These are phyloP conservation scores for Aspergillaceae sp. DNA, from an alignment of 2,329 filamentous ascomycete genomes.

Conservation along the genomic window DNA sequence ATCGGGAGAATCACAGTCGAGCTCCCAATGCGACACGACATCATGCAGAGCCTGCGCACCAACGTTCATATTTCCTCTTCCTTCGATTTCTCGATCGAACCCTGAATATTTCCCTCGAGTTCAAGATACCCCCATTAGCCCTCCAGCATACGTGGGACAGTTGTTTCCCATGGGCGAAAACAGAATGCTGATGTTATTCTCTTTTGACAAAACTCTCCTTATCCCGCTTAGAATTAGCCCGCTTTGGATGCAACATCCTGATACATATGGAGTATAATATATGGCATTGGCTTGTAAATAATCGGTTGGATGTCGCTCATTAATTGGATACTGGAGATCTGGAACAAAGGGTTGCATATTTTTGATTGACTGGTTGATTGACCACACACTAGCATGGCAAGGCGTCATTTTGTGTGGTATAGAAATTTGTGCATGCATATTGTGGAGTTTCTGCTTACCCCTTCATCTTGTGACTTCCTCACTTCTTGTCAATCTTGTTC, in stretches of 20 bases:
- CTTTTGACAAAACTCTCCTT: too few species aligned
- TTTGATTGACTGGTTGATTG: background rate
- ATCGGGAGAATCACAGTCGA: too few species aligned
- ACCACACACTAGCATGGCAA: slow-evolving; percentile 23
- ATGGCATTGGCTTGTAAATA: too few species aligned
- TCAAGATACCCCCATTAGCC: slow-evolving; percentile 23
- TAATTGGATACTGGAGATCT: too few species aligned
- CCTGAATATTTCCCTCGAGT: slow-evolving; percentile 18
- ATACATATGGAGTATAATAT: too few species aligned
- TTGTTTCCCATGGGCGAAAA: slow-evolving; percentile 8
- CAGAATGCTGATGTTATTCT: background rate
- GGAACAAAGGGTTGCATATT: too few species aligned
- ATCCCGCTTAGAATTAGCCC: too few species aligned
- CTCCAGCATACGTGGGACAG: slow-evolving; percentile 5
- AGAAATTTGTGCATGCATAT: slow-evolving; percentile 15
- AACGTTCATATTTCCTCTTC: background rate
- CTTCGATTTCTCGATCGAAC: slow-evolving; percentile 10
- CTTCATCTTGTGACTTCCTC: slow-evolving; percentile 1
- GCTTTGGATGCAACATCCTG: too few species aligned
- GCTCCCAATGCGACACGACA: too few species aligned
- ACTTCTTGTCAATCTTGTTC: background rate
- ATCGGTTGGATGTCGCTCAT: too few species aligned
- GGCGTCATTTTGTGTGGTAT: slow-evolving; percentile 16
- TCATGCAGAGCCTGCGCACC: background rate
- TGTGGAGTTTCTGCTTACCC: slow-evolving; percentile 14